These are phyloP conservation scores for Termitomyces sp. DNA, from an alignment of 768 basidiomycete genomes.

Conservation along the genomic window DNA sequence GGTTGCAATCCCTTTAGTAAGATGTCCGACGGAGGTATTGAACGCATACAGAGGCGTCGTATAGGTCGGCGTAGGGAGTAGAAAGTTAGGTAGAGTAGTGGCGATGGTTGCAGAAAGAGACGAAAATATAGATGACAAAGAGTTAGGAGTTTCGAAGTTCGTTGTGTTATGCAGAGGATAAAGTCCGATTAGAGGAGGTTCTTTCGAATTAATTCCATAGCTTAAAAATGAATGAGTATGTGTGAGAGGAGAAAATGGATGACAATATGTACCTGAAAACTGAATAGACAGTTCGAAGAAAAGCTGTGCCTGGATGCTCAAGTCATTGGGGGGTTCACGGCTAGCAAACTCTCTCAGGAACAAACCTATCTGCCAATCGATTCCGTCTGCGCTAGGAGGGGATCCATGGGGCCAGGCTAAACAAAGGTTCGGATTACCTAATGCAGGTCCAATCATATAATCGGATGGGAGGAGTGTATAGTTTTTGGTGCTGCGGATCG, in stretches of 20 bases:
- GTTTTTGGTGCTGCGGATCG: constrained; percentile 29
- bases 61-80: constrained; percentile 58
- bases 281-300: constrained; percentile 72
- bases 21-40: constrained; percentile 58
- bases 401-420: constrained; percentile 68
- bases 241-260: not conserved
- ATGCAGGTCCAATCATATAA: constrained; percentile 68
- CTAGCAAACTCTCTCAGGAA: not conserved
- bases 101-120: constrained; percentile 57
- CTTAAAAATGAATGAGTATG: constrained; percentile 27
- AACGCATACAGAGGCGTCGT: constrained; percentile 62
- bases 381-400: constrained; percentile 63
- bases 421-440: constrained; percentile 61
- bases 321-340: not conserved
- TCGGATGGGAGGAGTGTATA: constrained; percentile 71
- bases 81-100: constrained; percentile 69
- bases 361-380: constrained; percentile 80
- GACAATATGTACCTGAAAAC: constrained; percentile 56
- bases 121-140: constrained; percentile 48
- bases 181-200: constrained; percentile 75
- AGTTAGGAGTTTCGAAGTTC: constrained; percentile 30
- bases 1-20: constrained; percentile 47
- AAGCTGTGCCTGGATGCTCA: constrained; percentile 45
- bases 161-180: constrained; percentile 53
- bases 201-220: constrained; percentile 68